These are phyloP conservation scores for Penicillium argentinense DNA, from an alignment of 495 filamentous ascomycete species.

Conservation along the genomic window DNA sequence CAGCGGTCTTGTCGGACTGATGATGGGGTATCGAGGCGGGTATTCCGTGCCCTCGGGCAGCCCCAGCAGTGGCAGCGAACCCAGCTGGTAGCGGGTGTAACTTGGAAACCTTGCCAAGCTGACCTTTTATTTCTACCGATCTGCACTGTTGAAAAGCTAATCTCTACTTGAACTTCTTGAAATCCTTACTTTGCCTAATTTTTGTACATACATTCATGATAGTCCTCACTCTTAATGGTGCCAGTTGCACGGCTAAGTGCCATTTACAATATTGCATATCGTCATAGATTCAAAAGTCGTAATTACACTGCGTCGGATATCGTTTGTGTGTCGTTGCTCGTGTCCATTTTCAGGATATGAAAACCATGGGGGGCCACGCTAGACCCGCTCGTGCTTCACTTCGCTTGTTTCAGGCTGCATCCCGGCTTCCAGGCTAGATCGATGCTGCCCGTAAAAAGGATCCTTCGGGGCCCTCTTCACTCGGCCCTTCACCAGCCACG, in stretches of 20 bases:
- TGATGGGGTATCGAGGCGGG: conserved; percentile 71
- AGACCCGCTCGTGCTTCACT: conserved; percentile 13
- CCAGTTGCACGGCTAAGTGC: no score
- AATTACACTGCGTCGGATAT: no score
- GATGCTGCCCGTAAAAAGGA: conserved; percentile 2
- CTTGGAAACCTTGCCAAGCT: no score
- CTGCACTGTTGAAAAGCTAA: neutral
- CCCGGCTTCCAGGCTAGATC: neutral
- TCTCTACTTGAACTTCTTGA: conserved; percentile 1
- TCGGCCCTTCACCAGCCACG: conserved; percentile 35
- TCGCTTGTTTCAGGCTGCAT: neutral
- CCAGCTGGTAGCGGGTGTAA: conserved; percentile 39
- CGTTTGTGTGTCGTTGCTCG: no score
- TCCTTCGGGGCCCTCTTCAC: conserved; percentile 31
- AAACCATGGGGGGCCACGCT: no score
- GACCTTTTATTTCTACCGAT: no score
- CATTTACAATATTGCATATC: conserved; percentile 12
- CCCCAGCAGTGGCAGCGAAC: conserved; percentile 38
- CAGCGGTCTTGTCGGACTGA: conserved; percentile 74
- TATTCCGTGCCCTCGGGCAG: conserved; percentile 15
- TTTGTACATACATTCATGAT: conserved; percentile 19
- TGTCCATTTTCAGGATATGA: no score
- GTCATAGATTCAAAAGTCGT: conserved; percentile 7
- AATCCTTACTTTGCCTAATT: neutral
- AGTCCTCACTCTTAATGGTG: conserved; percentile 27